Base-by-base conservation (phyloP, 495 filamentous ascomycete species). In the Daldinia childiae region DNA sequence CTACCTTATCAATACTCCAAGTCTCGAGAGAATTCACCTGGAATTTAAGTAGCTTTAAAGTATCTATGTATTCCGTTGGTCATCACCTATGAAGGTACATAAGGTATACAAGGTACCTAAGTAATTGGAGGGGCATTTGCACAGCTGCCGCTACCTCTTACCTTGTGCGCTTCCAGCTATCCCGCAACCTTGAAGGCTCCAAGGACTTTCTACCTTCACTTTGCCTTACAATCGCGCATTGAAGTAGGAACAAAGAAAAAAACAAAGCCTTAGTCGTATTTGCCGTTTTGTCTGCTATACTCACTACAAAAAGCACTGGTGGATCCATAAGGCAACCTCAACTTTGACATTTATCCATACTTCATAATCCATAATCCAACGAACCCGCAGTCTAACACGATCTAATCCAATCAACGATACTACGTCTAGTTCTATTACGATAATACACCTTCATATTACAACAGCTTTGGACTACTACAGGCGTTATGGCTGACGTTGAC, bases 401-500 rank as follows among this genome's bases (percentile, higher is more conserved):
- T 48, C 21, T 24, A 48, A 24, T 24, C 43, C 43, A 48, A 48
- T 48, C 17, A 24, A 21, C 19, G 9, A 24, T 48, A 48, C 19
- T 21, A 24, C 43, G 19, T 24, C 43, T 2, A 14, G 6, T 12
- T 24, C 43, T 48, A 24, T 12, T 7, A 21, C 43, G 43, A 12
- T 21, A 48, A 21, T 19, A 48, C 43, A 21, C 7, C 19, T 48
- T 21, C 43, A 21, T 21, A 36, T 34, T 24, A 57, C 30, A 15
- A 21, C n/a, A 1, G 17, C n/a, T 19, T 19, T 17, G 15, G 54
- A 32, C 30, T 8, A 11, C 6, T 21, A 19, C 17, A 57, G 17
- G 14, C 54, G 21, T 4, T 6, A 99, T 99, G 95, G 92, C 95
- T 63, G 96, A 99, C 82, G 92, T 98, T 50, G 93, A 98, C 72